Base-by-base conservation (phyloP, 2,329 filamentous ascomycete species). In the Ustilaginoidea virens region DNA sequence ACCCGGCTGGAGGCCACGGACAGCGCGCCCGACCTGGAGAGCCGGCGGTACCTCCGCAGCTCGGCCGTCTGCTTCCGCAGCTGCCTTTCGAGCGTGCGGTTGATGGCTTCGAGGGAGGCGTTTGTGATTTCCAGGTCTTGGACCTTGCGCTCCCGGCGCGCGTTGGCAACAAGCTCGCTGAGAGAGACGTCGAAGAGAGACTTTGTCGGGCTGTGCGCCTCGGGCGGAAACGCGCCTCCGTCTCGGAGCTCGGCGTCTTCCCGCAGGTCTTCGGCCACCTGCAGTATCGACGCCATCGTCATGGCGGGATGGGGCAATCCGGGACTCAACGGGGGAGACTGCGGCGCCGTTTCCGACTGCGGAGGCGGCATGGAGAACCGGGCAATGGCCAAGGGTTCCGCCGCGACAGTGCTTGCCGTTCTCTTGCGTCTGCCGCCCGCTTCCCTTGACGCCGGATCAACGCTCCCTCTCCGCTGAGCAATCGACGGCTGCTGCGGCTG, bases 71-170 rank as follows among this genome's bases (percentile, higher is more conserved):
- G 87, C 48, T 92, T 92, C 16, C 85, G 74, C 43, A 98, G 66
- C 48, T 96, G 83, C 15, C 83, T 72, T 55, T 98, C 90, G 0
- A 98, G 59, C 0, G 85, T 90, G 30, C 86, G 69, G 48, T 98
- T 98, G 55, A 98, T 96, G 23, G 90, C 90, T 32, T 93, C 70
- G 3, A 98, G 66, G 2, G 86, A 94, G 1, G 83, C 90, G 46
- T 98, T 98, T 31, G 80, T 93, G 38, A 98, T 98, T 49, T 98
- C 83, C 5, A 98, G 61, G 49, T 98, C 90, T 40, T 96, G 70
- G 1, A 98, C 86, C 57, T 96, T 98, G 36, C 90, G 73, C 52
- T 96, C 90, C 20, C 83, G 71, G 17, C 90, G 72, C 10, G 90
- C 90, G 47, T 83, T 90, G n/a, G 79, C 70, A 8, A 90, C 83